Percentiles rank a stretch among this genome's conserved stretches.
Conservation (phyloP, 2,329 filamentous ascomycete genomes). For the Xylariaceae sp. region DNA sequence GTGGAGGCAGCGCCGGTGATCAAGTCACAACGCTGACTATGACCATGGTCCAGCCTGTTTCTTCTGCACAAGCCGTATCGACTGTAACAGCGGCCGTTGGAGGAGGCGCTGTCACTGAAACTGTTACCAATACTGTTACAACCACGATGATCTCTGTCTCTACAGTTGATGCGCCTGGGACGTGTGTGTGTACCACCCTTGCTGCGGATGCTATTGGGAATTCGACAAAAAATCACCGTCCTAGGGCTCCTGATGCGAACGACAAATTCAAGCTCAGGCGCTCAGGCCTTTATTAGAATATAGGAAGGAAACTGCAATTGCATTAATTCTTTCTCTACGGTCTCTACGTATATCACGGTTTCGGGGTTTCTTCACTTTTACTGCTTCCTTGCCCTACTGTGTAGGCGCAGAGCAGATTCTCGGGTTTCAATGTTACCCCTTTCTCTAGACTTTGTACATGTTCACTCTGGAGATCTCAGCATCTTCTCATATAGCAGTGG, state of each 20-base stretch:
- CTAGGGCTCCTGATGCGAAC: background rate
- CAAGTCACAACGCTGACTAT: conserved; percentile 25
- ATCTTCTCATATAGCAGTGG: background rate
- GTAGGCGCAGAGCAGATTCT: background rate
- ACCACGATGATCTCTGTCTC: conserved; percentile 24
- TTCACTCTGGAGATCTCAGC: background rate
- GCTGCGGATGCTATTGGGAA: background rate
- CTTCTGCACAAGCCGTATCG: background rate
- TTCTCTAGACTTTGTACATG: too few species aligned
- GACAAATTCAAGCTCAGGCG: conserved; percentile 11
- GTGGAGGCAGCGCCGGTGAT: conserved; percentile 16
- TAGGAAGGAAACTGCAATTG: background rate
- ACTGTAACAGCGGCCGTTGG: conserved; percentile 29
- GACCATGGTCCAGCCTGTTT: conserved; percentile 8
- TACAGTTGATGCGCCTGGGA: conserved; percentile 9
- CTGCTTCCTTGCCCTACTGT: background rate
- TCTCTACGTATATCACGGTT: too few species aligned
- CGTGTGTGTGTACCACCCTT: conserved; percentile 1
- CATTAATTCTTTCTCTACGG: background rate
- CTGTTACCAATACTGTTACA: conserved; percentile 20
- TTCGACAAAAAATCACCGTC: background rate
- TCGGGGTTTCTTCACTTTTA: background rate
- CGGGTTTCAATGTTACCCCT: background rate
- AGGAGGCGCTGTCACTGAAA: conserved; percentile 25
- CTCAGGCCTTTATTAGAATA: conserved; percentile 1